Percentiles rank a stretch among this genome's conserved stretches.
Conservation (phyloP, 2,329 filamentous ascomycete genomes). For the Westerdykella sp. region DNA sequence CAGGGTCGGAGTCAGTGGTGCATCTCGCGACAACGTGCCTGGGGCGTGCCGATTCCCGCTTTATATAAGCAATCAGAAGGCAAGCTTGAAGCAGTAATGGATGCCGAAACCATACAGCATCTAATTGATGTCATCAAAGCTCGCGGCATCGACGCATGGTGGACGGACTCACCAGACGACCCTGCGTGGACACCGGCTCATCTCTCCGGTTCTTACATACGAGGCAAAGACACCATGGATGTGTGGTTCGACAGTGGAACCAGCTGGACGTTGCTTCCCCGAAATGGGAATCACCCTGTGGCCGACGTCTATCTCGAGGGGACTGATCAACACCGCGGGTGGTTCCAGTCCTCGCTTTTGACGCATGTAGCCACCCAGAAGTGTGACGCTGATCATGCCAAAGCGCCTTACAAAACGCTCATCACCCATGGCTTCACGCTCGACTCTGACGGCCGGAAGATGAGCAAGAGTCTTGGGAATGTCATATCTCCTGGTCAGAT, state of each 20-base stretch:
- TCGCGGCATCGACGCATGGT: conserved; percentile 88
- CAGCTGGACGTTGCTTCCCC: conserved; percentile 62
- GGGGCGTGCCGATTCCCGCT: conserved; percentile 94
- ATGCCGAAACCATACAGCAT: conserved; percentile 70
- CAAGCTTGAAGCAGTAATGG: conserved; percentile 63
- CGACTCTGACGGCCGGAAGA: conserved; percentile 86
- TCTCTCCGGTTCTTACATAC: conserved; percentile 56
- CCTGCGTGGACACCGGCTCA: conserved; percentile 66
- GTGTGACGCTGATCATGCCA: conserved; percentile 17
- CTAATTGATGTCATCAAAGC: conserved; percentile 72
- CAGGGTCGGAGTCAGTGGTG: conserved; percentile 92
- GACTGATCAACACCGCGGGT: conserved; percentile 91
- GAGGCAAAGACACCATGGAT: conserved; percentile 95
- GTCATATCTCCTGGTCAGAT: conserved; percentile 74
- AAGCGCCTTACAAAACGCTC: conserved; percentile 77
- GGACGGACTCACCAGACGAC: conserved; percentile 73
- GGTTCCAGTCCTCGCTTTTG: conserved; percentile 95
- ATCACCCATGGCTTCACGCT: conserved; percentile 94
- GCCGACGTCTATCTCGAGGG: conserved; percentile 93
- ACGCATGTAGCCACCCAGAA: conserved; percentile 67
- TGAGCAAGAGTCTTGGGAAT: conserved; percentile 97
- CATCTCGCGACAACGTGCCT: conserved; percentile 89
- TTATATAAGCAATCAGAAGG: conserved; percentile 66
- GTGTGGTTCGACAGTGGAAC: conserved; percentile 99
- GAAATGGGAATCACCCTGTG: conserved; percentile 35